Percentiles rank a stretch among this genome's conserved stretches.
Conservation (phyloP, 2,329 filamentous ascomycete species). For the Corinectria fuckeliana region DNA sequence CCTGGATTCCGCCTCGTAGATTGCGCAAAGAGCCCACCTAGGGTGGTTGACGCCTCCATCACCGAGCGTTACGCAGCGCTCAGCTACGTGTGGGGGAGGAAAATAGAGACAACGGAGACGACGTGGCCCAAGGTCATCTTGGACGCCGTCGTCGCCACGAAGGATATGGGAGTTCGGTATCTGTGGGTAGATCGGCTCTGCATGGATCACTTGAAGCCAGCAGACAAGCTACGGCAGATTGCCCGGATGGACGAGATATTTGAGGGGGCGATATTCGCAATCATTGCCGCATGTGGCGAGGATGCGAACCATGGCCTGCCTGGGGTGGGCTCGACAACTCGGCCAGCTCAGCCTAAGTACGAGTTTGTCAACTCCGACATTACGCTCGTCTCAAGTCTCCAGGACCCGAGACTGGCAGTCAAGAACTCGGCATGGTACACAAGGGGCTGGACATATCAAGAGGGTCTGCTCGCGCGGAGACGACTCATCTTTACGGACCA, state of each 20-base stretch:
- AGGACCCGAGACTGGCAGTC: slow-evolving; percentile 40
- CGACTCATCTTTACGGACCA: slow-evolving; percentile 48
- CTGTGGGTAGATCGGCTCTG: slow-evolving; percentile 50
- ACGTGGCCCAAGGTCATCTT: slow-evolving; percentile 42
- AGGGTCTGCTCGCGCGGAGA: slow-evolving; percentile 45
- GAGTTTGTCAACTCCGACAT: slow-evolving; percentile 41
- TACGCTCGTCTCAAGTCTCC: slow-evolving; percentile 43
- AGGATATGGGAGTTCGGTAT: slow-evolving; percentile 42
- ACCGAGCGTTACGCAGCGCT: slow-evolving; percentile 42
- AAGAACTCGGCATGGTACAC: slow-evolving; percentile 44
- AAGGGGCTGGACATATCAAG: slow-evolving; percentile 50
- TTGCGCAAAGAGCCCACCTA: slow-evolving; percentile 42
- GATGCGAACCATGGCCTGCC: slow-evolving; percentile 44
- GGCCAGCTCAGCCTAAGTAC: slow-evolving; percentile 41
- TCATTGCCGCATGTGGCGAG: slow-evolving; percentile 47
- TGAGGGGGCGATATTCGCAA: slow-evolving; percentile 43
- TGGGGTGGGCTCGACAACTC: slow-evolving; percentile 40
- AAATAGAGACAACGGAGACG: slow-evolving; percentile 21
- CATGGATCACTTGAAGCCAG: slow-evolving; percentile 35
- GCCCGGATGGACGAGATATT: slow-evolving; percentile 48
- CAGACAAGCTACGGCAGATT: slow-evolving; percentile 42
- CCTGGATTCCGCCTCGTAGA: slow-evolving; percentile 44
- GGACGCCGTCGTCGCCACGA: slow-evolving; percentile 42
- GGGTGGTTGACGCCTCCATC: slow-evolving; percentile 38
- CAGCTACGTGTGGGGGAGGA: slow-evolving; percentile 46